Conservation (phyloP, 352 stramenopile genomes). For the Globisporangium camurandrum region DNA sequence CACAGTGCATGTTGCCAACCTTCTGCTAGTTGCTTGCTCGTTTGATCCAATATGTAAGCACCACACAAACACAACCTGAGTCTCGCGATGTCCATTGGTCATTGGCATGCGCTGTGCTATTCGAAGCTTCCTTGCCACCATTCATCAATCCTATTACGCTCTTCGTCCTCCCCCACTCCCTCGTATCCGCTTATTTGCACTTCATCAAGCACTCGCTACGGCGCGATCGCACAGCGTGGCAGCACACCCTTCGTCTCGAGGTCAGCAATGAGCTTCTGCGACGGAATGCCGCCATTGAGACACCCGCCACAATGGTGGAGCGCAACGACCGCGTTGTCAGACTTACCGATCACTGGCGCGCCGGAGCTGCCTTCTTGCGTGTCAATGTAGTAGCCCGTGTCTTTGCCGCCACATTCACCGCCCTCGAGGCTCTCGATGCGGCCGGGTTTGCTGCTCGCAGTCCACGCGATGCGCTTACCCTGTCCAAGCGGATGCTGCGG, state of each 20-base stretch:
- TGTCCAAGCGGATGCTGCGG: conserved; percentile 30
- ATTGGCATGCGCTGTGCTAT: too few relatives aligned
- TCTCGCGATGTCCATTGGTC: too few relatives aligned
- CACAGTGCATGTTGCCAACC: too few relatives aligned
- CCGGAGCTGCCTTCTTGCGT: conserved; percentile 67
- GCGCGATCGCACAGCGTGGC: conserved; percentile 25
- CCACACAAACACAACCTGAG: too few relatives aligned
- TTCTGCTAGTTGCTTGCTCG: too few relatives aligned
- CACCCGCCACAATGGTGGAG: conserved; percentile 75
- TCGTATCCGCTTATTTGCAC: background rate
- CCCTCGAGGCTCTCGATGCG: conserved; percentile 25
- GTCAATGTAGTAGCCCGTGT: conserved; percentile 71
- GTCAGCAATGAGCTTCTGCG: conserved; percentile 39
- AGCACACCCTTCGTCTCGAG: conserved; percentile 30
- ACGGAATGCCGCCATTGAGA: conserved; percentile 54
- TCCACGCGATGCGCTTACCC: conserved; percentile 30
- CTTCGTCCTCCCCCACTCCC: background rate
- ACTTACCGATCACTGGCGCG: conserved; percentile 43
- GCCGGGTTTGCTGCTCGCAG: conserved; percentile 15
- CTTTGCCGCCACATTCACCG: conserved; percentile 32
- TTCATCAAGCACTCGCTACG: background rate
- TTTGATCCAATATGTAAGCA: too few relatives aligned
- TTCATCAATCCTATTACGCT: background rate
- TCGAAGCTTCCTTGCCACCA: too few relatives aligned
- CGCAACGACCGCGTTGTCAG: conserved; percentile 60